Base-by-base conservation (phyloP, 345 rosid species). In the Pistacia atlantica region DNA sequence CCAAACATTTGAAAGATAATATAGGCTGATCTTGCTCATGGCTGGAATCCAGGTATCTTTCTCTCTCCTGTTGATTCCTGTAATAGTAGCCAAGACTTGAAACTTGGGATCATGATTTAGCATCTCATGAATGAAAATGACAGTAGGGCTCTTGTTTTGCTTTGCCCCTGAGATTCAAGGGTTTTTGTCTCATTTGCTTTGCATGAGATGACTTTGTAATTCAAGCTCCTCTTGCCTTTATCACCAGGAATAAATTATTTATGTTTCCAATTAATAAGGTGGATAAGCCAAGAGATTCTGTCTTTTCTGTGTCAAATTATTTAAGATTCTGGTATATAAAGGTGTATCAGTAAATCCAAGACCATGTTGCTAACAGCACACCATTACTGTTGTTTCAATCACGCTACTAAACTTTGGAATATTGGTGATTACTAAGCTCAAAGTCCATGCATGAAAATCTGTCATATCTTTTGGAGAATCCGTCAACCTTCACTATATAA, bases 351-450 rank as follows among this genome's bases (percentile, higher is more conserved):
- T 33, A 11, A 17, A 10, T 54, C 13, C 2, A 38, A 28, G 8
- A 66, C 55, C 71, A 75, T 6, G 38, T 10, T 8, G 65, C 20
- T 58, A 59, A 16, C 60, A 52, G 25, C 3, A 4, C 11, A 6
- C 45, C 11, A 20, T 20, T 55, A 16, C n/a, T n/a, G 54, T 25
- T 49, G 63, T 71, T 54, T 13, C 18, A 16, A 4, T 54, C 56
- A 16, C 18, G 6, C 8, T 31, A 51, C 12, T 49, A 8, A 4
- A 31, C 67, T 18, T 62, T 5, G 35, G 10, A 25, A 54, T 22
- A 46, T 70, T 65, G 81, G 71, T 71, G 79, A 75, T 71, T 72
- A 56, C 82, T 20, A 77, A 37, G 83, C 67, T 70, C 11, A 7
- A 13, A 48, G 22, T 10, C 7, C 31, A 48, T 54, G 16, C 31